Conservation (phyloP, 2,329 filamentous ascomycete genomes). For the Monosporascus sp. region DNA sequence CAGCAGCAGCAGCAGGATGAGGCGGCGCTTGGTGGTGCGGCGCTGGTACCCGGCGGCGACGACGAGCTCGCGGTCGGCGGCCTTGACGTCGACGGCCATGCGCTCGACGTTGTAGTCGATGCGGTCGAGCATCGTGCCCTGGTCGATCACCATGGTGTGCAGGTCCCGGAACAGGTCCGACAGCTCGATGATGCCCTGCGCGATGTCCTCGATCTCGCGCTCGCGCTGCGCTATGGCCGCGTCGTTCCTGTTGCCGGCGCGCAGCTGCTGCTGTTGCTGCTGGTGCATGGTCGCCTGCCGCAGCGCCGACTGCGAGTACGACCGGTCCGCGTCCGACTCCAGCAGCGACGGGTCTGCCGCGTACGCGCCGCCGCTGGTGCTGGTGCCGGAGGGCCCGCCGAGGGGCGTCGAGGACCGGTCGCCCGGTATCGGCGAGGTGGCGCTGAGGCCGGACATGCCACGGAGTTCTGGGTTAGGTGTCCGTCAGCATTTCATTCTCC, state of each 20-base stretch:
- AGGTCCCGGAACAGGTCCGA: conserved; percentile 96
- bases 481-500: conserved; percentile 14
- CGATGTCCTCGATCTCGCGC: conserved; percentile 95
- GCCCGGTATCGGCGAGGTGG: conserved; percentile 39
- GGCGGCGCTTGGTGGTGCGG: conserved; percentile 83
- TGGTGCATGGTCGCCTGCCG: conserved; percentile 63
- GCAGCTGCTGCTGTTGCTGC: conserved; percentile 37
- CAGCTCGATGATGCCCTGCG: conserved; percentile 94
- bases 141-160: conserved; percentile 91
- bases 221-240: conserved; percentile 85
- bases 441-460: conserved; percentile 59
- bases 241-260: conserved; percentile 60
- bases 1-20: conserved; percentile 82
- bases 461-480: conserved; percentile 57
- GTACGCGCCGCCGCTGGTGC: conserved; percentile 47
- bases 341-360: conserved; percentile 77
- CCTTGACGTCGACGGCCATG: conserved; percentile 91
- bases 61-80: conserved; percentile 85
- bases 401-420: conserved; percentile 51
- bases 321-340: conserved; percentile 91
- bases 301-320: conserved; percentile 83
- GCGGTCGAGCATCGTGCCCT: conserved; percentile 85
- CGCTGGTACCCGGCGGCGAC: conserved; percentile 86
- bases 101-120: conserved; percentile 98
- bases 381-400: conserved; percentile 7